These are phyloP conservation scores for Skeletonema marinoi DNA, from an alignment of 108 stramenopile genomes.

Conservation along the genomic window DNA sequence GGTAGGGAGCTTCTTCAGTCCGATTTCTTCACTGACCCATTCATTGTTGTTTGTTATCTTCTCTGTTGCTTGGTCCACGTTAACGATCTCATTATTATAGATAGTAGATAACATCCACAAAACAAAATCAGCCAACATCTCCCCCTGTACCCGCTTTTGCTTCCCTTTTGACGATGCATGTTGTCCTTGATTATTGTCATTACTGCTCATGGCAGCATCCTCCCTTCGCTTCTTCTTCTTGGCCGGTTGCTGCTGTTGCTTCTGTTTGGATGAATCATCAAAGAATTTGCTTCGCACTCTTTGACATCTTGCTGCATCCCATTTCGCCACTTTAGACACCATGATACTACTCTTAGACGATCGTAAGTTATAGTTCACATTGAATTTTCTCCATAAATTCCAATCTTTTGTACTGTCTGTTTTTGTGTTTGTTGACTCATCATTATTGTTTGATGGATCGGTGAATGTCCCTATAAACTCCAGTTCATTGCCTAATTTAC, in stretches of 20 bases:
- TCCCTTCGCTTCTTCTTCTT: slow-evolving; percentile 14
- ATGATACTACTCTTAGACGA: neutral
- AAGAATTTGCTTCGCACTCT: slow-evolving; percentile 44
- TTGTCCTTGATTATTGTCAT: slow-evolving; percentile 22
- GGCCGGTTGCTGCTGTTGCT: slow-evolving; percentile 7
- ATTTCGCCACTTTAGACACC: slow-evolving; percentile 31
- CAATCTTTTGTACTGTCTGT: slow-evolving; percentile 2
- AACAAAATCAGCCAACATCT: slow-evolving; percentile 63
- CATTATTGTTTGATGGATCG: slow-evolving; percentile 9
- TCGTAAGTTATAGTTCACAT: slow-evolving; percentile 18
- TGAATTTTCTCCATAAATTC: slow-evolving; percentile 3
- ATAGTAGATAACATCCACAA: slow-evolving; percentile 45
- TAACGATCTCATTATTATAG: slow-evolving; percentile 13
- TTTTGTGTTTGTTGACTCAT: neutral
- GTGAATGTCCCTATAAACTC: slow-evolving; percentile 41
- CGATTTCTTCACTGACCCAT: neutral
- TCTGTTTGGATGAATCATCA: slow-evolving; percentile 1
- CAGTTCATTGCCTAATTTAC: slow-evolving; percentile 69
- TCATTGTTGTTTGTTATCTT: neutral
- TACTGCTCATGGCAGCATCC: neutral
- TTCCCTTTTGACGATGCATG: slow-evolving; percentile 42
- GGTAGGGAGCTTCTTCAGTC: neutral
- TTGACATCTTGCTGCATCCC: slow-evolving; percentile 63
- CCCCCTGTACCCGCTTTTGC: slow-evolving; percentile 66
- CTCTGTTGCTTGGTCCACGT: neutral